phyloP scores from a whole-genome alignment of 1,139 yeast species.

The Diutina ranongensis region DNA sequence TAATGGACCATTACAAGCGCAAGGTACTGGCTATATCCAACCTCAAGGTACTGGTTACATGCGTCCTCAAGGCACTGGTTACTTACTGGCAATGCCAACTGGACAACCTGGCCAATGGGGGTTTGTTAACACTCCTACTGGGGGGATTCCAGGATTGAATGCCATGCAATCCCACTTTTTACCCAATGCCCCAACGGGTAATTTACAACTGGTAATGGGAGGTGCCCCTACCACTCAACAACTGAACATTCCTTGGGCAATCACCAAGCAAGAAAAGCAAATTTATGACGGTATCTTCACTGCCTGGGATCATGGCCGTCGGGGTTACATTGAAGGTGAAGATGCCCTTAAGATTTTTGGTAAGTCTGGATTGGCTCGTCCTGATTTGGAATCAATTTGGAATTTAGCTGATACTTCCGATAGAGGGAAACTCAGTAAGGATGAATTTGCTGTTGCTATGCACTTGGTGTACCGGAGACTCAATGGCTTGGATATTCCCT shows the following conservation, averaged over 20 bases:
- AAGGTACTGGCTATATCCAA: conserved; percentile 8
- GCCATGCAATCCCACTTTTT: conserved; percentile 67
- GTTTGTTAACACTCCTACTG: conserved; percentile 59
- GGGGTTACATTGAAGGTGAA: conserved; percentile 68
- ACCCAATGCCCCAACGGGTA: conserved; percentile 41
- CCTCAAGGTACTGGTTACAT: conserved; percentile 19
- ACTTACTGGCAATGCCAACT: conserved; percentile 43
- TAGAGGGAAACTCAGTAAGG: conserved; percentile 62
- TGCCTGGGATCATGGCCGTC: conserved; percentile 68
- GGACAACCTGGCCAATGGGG: conserved; percentile 84
- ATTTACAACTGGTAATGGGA: conserved; percentile 41
- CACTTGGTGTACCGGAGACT: conserved; percentile 66
- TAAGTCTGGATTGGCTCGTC: conserved; percentile 78
- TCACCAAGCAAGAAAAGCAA: conserved; percentile 75
- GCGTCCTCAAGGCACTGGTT: conserved; percentile 33
- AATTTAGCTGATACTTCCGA: conserved; percentile 62
- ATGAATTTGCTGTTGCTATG: conserved; percentile 78
- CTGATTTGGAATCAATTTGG: conserved; percentile 87
- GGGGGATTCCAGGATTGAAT: conserved; percentile 66
- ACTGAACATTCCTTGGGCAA: conserved; percentile 57
- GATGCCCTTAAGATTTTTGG: conserved; percentile 81
- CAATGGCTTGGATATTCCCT: conserved; percentile 67
- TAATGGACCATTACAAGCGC: conserved; percentile 9
- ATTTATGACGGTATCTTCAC: conserved; percentile 79
- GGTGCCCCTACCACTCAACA: conserved; percentile 25